A percentile compares a stretch with the other conserved stretches of the same genome.
Evolutionary conservation across 2,329 filamentous ascomycete species (phyloP).

Genomic region (Cordyceps cicadae): DNA sequence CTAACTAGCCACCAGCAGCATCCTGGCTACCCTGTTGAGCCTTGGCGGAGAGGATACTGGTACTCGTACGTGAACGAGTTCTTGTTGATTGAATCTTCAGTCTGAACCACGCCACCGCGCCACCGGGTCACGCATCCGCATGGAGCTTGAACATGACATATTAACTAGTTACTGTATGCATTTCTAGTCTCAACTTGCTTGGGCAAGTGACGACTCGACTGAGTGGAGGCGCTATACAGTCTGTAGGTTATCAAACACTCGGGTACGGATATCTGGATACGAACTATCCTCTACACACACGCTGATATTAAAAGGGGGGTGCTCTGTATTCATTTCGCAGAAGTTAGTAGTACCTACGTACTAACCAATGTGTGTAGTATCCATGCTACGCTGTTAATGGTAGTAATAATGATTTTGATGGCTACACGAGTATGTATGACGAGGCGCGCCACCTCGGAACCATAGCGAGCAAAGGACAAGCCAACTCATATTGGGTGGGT

Average conservation of each 20-base stretch:
- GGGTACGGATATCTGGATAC: not conserved
- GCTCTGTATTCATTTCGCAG: not conserved
- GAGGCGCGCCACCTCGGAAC: conserved; percentile 8
- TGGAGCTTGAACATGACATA: too few relatives aligned
- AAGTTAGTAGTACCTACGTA: not conserved
- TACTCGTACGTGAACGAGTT: not conserved
- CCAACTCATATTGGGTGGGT: not conserved
- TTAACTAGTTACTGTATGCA: not conserved
- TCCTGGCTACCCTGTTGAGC: not conserved
- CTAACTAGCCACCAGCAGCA: not conserved
- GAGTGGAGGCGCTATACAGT: not conserved
- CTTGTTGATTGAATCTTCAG: not conserved
- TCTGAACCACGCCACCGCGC: not conserved
- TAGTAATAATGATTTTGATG: not conserved
- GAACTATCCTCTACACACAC: not conserved
- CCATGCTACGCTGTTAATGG: not conserved
- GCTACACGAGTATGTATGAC: not conserved
- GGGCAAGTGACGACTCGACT: too few relatives aligned
- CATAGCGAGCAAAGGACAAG: conserved; percentile 2
- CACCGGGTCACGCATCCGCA: not conserved
- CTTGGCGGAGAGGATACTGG: not conserved
- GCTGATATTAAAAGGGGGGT: not conserved
- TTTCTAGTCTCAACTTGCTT: not conserved
- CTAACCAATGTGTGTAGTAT: too few relatives aligned
- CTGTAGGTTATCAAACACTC: too few relatives aligned